Evolutionary conservation across 2,329 filamentous ascomycete genomes (phyloP).

Genomic region (Pseudocercospora eumusae): DNA sequence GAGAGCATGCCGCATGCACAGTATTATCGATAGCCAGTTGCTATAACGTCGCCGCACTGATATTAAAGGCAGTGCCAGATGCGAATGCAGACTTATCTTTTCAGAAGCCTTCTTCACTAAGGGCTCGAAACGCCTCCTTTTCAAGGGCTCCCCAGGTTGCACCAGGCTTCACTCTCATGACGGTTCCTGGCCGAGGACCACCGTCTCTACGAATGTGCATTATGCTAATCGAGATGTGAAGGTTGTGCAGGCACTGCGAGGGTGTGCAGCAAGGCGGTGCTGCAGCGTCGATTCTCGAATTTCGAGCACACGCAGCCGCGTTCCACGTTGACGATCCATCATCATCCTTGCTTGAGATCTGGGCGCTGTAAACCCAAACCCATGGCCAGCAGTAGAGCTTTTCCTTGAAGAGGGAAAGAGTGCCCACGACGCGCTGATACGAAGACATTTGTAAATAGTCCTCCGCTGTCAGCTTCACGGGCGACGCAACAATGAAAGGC

Average conservation of each 20-base stretch:
- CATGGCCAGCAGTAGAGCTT: neutral
- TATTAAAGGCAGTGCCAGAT: neutral
- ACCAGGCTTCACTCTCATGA: neutral
- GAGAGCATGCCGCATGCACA: neutral
- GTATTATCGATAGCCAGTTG: constrained; percentile 9
- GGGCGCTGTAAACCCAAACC: neutral
- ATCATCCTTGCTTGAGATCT: neutral
- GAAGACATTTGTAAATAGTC: neutral
- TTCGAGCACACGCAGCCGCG: neutral
- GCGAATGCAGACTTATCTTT: neutral
- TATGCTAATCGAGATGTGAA: neutral
- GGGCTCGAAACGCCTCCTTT: neutral
- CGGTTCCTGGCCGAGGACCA: neutral
- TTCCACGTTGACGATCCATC: neutral
- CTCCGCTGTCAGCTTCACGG: neutral
- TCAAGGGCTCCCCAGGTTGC: neutral
- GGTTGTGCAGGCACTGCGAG: neutral
- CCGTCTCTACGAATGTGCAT: neutral
- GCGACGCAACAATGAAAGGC: neutral
- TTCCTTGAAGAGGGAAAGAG: neutral
- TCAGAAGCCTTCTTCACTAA: neutral
- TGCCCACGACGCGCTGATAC: neutral
- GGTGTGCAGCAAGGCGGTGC: neutral
- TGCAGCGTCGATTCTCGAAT: neutral
- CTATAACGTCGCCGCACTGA: neutral